Conservation (phyloP, 2,329 filamentous ascomycete species). For the Aspergillus ustus region DNA sequence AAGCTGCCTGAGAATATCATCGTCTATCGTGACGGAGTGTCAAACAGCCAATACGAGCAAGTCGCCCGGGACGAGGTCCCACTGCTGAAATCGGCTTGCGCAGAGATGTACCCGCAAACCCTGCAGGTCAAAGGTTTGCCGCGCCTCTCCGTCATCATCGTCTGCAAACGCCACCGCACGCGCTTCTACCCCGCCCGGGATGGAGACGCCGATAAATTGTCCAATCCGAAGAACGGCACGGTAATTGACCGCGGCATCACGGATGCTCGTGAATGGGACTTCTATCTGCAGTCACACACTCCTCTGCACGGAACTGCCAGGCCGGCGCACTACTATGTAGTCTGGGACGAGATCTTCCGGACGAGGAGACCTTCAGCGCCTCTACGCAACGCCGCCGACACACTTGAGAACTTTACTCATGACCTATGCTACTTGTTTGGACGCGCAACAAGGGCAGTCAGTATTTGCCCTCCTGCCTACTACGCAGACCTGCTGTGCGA, state of each 20-base stretch:
- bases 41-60: constrained; percentile 76
- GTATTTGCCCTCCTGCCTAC: constrained; percentile 84
- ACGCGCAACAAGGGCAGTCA: constrained; percentile 83
- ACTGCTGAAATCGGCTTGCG: constrained; percentile 62
- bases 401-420: constrained; percentile 74
- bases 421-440: constrained; percentile 82
- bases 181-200: constrained; percentile 75
- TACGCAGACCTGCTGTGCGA: constrained; percentile 87
- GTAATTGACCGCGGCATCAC: constrained; percentile 86
- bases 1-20: constrained; percentile 73
- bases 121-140: constrained; percentile 57
- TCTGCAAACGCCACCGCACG: constrained; percentile 87
- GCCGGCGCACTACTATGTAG: constrained; percentile 80
- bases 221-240: constrained; percentile 76
- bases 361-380: constrained; percentile 19
- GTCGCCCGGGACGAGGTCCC: constrained; percentile 71
- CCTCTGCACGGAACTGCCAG: constrained; percentile 82
- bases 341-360: constrained; percentile 70
- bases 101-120: constrained; percentile 58
- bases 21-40: constrained; percentile 87
- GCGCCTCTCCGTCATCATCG: constrained; percentile 73
- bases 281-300: constrained; percentile 80
- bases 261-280: constrained; percentile 76
- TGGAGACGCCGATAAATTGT: constrained; percentile 56
- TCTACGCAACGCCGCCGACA: constrained; percentile 60